Base-by-base conservation (phyloP, 1,284 basidiomycete species). In the Fistulina hepatica region DNA sequence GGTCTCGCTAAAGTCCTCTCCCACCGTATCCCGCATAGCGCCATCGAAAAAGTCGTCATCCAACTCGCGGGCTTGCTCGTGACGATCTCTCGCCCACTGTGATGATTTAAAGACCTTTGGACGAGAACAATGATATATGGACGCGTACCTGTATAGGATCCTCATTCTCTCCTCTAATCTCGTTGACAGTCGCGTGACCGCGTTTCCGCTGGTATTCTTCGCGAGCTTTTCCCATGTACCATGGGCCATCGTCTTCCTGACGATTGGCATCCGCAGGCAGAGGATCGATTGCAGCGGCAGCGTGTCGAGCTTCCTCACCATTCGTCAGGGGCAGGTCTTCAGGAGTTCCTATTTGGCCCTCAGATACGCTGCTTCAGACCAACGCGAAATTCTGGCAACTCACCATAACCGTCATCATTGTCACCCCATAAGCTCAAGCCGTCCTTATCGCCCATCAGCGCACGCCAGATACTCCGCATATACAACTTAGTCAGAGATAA, bases 401-500 rank as follows among this genome's bases (percentile, higher is more conserved):
- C 45, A 73, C 71, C 55, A 36, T 52, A 45, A 22, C 59, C 57
- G 19, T 69, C 69, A 27, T 74, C 71, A 25, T 68, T 67, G 30
- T 72, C 69, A 37, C 62, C 47, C 76, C 80, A 85, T 21, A 86
- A 52, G 44, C 67, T 74, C 24, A 86, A 63, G 2, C 79, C 79
- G 28, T 73, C 72, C 34, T 68, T 57, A 2, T 80, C 75, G 19
- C 82, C 83, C 52, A 68, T 74, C 12, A 90, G 49, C 3, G 78
- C 81, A 53, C 85, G 77, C 81, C 86, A 93, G 13, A 88, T 52
- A 42, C 86, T 90, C n/a, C 81, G 75, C 3, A 77, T 52, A 55
- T 97, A 89, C 10, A 99, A 63, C 55, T 86, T 89, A 39, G 76
- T 60, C 33, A 98, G 64, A 4, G 86, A 91, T 15, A 97, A 60